Base-by-base conservation (phyloP, 2,329 filamentous ascomycete genomes). In the Pseudogymnoascus sp. region DNA sequence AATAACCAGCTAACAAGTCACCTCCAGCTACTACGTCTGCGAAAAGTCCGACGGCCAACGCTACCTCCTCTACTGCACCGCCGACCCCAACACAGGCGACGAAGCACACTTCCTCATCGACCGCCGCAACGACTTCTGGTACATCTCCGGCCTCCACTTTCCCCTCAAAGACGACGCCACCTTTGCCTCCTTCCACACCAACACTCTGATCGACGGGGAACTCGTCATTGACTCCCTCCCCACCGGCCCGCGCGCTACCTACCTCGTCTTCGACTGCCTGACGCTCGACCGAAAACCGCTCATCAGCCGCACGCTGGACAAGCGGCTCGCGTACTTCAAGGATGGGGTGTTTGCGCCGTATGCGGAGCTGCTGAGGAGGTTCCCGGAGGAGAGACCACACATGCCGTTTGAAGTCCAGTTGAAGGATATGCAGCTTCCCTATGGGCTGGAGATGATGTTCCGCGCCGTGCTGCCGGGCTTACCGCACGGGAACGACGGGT, bases 41-140 rank as follows among this genome's bases (percentile, higher is more conserved):
- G 94, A 99, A 76, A 99, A 99, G 78, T 96, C 93, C 1, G 94
- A 99, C 72, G 94, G 94, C 60, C 90, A 97, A 65, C 86, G 94
- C 65, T 97, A 95, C 73, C 83, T 99, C n/a, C 83, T 99, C 65
- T 97, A 95, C 78, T 85, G 94, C 66, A 91, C 90, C 58, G 74
- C 78, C 6, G 87, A 88, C 70, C 77, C 78, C 22, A 81, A 85
- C 41, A 72, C 77, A 5, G 78, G 77, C 60, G 66, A 71, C 57
- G 91, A 95, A 72, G 82, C 87, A 22, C 89, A 94, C 71, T 97
- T 96, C 77, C 81, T 99, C 61, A 96, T 99, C 75, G 93, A 99
- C 76, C 91, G 94, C 71, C 96, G 92, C 76, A 97, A 99, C 76
- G 91, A 97, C 73, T 99, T 94, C 78, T 96, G 93, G 83, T 91